phyloP scores from a whole-genome alignment of 2,329 filamentous ascomycete genomes.

The Dryadomyces quercivorus region DNA sequence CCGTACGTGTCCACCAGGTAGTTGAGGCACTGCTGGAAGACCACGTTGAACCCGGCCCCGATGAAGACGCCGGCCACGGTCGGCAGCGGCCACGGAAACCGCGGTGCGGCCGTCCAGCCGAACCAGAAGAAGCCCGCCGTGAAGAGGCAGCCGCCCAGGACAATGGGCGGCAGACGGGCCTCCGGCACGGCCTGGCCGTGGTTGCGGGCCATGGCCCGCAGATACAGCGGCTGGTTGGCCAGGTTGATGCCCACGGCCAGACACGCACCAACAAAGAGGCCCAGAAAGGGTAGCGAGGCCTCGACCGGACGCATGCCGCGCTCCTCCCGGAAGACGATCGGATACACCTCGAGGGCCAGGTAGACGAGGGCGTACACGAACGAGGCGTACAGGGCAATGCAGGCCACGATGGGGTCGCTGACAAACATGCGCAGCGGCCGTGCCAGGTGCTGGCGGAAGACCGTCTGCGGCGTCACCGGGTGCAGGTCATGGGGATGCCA shows the following conservation, averaged over 20 bases:
- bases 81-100: constrained; percentile 9
- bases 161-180: constrained; percentile 30
- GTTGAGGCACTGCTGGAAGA: constrained; percentile 35
- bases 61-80: constrained; percentile 21
- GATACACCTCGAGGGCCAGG: constrained; percentile 42
- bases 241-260: constrained; percentile 39
- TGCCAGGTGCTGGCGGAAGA: constrained; percentile 54
- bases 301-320: constrained; percentile 46
- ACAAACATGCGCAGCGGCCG: constrained; percentile 60
- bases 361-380: constrained; percentile 46
- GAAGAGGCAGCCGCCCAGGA: constrained; percentile 29
- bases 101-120: constrained; percentile 12
- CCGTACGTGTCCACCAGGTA: constrained; percentile 43
- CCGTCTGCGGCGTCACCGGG: constrained; percentile 39
- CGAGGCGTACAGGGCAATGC: constrained; percentile 31
- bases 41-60: constrained; percentile 31
- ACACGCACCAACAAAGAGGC: constrained; percentile 30
- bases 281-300: constrained; percentile 44
- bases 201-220: constrained; percentile 23
- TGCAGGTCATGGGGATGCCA: constrained; percentile 46
- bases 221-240: constrained; percentile 29
- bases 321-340: constrained; percentile 35
- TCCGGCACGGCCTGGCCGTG: constrained; percentile 22
- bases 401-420: constrained; percentile 56
- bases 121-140: constrained; percentile 25